Conservation (phyloP, 805 yeast species). For the Trichomonascus vanleenenianus region DNA sequence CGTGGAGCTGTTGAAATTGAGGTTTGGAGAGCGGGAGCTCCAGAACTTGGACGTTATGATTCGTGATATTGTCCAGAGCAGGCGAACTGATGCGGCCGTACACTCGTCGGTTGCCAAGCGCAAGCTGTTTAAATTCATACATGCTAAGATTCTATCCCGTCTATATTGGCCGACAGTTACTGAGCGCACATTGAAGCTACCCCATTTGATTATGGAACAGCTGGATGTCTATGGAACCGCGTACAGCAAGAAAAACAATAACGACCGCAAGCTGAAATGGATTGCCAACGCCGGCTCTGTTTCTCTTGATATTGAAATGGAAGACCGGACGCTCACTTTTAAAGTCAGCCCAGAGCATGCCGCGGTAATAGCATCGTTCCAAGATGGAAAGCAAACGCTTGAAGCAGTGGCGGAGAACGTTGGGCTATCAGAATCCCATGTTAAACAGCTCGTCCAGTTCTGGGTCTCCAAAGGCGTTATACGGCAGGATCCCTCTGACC, state of each 20-base stretch:
- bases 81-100: slow-evolving; percentile 35
- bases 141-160: slow-evolving; percentile 62
- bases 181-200: slow-evolving; percentile 40
- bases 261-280: slow-evolving; percentile 51
- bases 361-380: slow-evolving; percentile 47
- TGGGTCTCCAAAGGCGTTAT: slow-evolving; percentile 63
- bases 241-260: slow-evolving; percentile 36
- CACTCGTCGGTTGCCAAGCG: slow-evolving; percentile 18
- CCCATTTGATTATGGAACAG: slow-evolving; percentile 34
- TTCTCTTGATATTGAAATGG: slow-evolving; percentile 48
- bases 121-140: slow-evolving; percentile 26
- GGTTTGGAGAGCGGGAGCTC: slow-evolving; percentile 62
- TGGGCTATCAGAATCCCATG: slow-evolving; percentile 37
- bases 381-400: slow-evolving; percentile 25
- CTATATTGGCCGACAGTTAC: slow-evolving; percentile 71
- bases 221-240: slow-evolving; percentile 34
- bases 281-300: slow-evolving; percentile 57
- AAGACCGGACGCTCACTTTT: slow-evolving; percentile 35
- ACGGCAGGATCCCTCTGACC: slow-evolving; percentile 28
- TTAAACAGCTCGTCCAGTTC: slow-evolving; percentile 37
- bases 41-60: slow-evolving; percentile 78
- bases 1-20: slow-evolving; percentile 46
- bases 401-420: slow-evolving; percentile 31
- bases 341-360: slow-evolving; percentile 67
- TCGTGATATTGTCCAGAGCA: slow-evolving; percentile 56